Conservation (phyloP, 2,329 filamentous ascomycete genomes). For the Fusarium foetens region DNA sequence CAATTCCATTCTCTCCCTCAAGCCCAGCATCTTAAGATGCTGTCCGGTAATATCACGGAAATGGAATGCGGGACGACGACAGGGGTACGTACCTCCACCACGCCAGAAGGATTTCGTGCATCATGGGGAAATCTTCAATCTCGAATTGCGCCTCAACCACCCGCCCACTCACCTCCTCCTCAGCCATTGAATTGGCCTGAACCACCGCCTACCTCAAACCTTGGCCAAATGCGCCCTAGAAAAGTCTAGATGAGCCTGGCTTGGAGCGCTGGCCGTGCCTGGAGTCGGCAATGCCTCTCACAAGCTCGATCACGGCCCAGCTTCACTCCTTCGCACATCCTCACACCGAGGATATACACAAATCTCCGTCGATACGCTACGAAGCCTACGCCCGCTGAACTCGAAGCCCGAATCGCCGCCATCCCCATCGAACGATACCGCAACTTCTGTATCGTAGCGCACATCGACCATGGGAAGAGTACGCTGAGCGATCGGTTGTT, state of each 20-base stretch:
- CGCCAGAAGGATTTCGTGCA: conserved; percentile 24
- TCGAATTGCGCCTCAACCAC: conserved; percentile 2
- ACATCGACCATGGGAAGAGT: conserved; percentile 98
- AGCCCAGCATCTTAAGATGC: neutral
- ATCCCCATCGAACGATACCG: conserved; percentile 84
- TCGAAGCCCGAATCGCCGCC: conserved; percentile 68
- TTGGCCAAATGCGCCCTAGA: conserved; percentile 38
- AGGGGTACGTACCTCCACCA: conserved; percentile 32
- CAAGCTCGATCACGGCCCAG: conserved; percentile 10
- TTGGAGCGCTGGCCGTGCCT: conserved; percentile 51
- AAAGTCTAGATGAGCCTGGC: conserved; percentile 51
- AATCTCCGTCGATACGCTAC: conserved; percentile 21
- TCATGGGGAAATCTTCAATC: conserved; percentile 28
- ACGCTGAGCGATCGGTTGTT: conserved; percentile 92
- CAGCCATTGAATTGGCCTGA: conserved; percentile 14
- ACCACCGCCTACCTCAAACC: neutral
- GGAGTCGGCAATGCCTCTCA: conserved; percentile 50
- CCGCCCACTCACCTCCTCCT: neutral
- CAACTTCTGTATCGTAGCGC: conserved; percentile 98
- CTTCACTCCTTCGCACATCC: neutral
- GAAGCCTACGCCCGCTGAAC: conserved; percentile 49
- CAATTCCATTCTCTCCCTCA: neutral
- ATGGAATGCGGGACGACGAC: neutral
- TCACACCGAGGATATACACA: neutral
- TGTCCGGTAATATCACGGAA: conserved; percentile 1